Percentiles rank a stretch among this genome's conserved stretches.
Conservation (phyloP, 306 rosid genomes). For the Senna tora region DNA sequence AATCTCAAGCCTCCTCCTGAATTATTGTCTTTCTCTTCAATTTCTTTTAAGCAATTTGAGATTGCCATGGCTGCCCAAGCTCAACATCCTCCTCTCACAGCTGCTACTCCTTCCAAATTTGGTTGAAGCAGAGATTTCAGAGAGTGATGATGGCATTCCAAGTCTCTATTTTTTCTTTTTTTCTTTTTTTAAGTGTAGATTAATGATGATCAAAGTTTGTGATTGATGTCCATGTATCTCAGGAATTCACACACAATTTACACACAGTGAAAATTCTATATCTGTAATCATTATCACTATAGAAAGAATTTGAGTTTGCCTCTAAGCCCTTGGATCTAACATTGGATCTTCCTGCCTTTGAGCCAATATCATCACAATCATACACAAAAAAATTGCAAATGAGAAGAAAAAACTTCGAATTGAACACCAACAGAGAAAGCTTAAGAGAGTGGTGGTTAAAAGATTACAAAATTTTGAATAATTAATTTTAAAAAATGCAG, state of each 20-base stretch:
- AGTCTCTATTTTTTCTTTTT: background rate
- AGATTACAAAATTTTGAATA: background rate
- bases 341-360: background rate
- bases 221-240: conserved; percentile 34
- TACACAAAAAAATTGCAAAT: too few species aligned
- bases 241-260: conserved; percentile 31
- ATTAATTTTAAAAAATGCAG: background rate
- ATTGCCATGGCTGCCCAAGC: conserved; percentile 79
- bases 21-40: conserved; percentile 68
- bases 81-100: conserved; percentile 39
- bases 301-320: conserved; percentile 19
- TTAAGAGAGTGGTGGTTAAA: background rate
- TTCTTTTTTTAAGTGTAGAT: conserved; percentile 43
- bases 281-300: conserved; percentile 28
- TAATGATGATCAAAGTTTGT: conserved; percentile 33
- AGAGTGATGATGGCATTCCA: conserved; percentile 18
- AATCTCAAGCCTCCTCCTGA: conserved; percentile 58
- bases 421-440: background rate
- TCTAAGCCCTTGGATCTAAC: conserved; percentile 8
- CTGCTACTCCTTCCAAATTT: conserved; percentile 39
- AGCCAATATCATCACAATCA: too few species aligned
- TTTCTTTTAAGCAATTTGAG: conserved; percentile 82
- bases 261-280: conserved; percentile 32
- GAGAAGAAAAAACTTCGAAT: background rate
- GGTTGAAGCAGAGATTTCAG: conserved; percentile 7